Base-by-base conservation (phyloP, 164 flowering plant genomes). In the Macadamia integrifolia region DNA sequence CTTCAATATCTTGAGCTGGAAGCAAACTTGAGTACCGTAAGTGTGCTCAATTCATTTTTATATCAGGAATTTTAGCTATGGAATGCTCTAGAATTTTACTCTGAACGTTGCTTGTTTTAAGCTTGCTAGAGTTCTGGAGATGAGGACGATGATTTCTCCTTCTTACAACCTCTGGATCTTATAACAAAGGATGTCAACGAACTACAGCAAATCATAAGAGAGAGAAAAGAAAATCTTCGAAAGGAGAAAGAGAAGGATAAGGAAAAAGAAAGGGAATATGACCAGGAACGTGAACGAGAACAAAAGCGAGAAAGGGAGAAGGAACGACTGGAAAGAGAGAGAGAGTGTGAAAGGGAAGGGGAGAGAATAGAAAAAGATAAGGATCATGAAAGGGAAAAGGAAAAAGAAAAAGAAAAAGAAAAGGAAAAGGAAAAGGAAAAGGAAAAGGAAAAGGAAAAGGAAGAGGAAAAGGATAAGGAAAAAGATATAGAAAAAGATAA, bases 1-100 rank as follows among this genome's bases (percentile, higher is more conserved):
- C 89, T 94, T 72, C 97, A 90, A 63, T 94, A 88, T 77, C 71
- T 94, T 74, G 97, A 94, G 87, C 79, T 94, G 84, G 98, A 94
- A 83, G 98, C 95, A 61, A 92, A 94, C 69, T 68, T 89, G 83
- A 87, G 77, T 73, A 85, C 75, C 82, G 97, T 92, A 76, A 84
- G 90, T 66, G 64, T 75, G 46, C 65, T 63, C 70, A 15, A 62
- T 58, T 60, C 57, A 60, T 66, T 75, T 46, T 46, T 46, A 8
- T 46, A 4, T 3, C 9, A 8, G 13, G 9, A 46, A 46, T 11
- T 70, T 53, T 40, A 53, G 50, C 1, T 55, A 18, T 66, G 15
- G 50, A 35, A 28, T 49, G 10, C 15, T 1, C 14, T 62, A 10
- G 11, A 57, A 23, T 40, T 69, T 69, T 65, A 42, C 66, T 50